Evolutionary conservation across 164 flowering plant species (phyloP).

Genomic region (Houttuynia cordata): DNA sequence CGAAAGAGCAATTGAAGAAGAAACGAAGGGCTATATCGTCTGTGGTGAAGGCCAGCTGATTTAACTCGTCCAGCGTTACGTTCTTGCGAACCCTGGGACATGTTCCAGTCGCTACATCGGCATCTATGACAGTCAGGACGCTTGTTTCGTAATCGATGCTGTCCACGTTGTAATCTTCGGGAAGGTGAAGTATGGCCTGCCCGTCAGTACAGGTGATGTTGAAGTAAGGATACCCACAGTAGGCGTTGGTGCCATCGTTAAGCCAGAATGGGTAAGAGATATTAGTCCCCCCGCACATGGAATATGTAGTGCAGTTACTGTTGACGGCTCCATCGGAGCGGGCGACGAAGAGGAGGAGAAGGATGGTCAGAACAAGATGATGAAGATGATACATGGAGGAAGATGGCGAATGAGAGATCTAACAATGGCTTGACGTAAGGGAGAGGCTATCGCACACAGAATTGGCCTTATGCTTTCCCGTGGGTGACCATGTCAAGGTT

Average conservation of each 20-base stretch:
- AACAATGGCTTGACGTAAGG: not conserved
- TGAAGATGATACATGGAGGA: not conserved
- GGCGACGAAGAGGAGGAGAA: not conserved
- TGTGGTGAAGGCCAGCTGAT: not conserved
- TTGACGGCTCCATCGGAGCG: not conserved
- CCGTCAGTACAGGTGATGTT: not conserved
- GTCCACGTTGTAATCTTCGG: not conserved
- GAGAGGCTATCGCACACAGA: no score
- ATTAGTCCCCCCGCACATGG: not conserved
- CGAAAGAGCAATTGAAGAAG: not conserved
- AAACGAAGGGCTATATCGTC: not conserved
- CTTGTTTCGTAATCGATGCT: not conserved
- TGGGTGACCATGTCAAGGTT: no score
- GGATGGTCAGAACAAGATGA: not conserved
- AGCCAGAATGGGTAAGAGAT: not conserved
- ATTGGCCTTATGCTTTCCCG: no score
- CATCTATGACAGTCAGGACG: not conserved
- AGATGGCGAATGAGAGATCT: not conserved
- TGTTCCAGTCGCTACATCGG: not conserved
- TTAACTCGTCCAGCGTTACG: not conserved
- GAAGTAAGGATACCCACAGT: not conserved
- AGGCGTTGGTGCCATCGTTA: not conserved
- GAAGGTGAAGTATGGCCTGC: not conserved
- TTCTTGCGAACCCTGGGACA: not conserved
- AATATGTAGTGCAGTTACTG: no score